Evolutionary conservation across 106 monocot species (phyloP), one percentile per base, ranked within the genome.

Genomic region (Apostasia shenzhenica): DNA sequence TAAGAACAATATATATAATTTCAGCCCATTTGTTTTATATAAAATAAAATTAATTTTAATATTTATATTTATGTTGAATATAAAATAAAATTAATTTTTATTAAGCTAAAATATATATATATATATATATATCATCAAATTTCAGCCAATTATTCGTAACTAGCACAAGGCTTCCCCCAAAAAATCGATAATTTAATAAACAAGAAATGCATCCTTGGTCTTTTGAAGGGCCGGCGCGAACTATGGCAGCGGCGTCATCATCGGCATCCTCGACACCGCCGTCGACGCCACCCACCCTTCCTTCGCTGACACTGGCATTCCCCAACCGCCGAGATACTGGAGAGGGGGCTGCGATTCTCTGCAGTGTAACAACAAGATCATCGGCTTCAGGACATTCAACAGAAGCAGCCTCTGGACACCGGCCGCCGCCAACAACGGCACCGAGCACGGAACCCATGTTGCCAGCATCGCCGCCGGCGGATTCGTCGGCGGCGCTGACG

Each of bases 251-350:
- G 92, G 92, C 1, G 53, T 79, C 42, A 75, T 92, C 74, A 67
- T 92, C 63, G 81, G 83, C 4, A 59, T 91, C 3, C 62, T 91
- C 2, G 89, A 89, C 77, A 80, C 68, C 13, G 8, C 64, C 76
- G 6, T 48, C 8, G 48, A 65, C 37, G 26, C 11, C 48, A 37
- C 43, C 9, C 86, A 86, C 72, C 76, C 63, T 3, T 89, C 89
- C 1, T 89, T 83, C 70, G n/a, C 40, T 2, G 77, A 74, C 52
- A 8, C 51, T 0, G 80, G 70, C 3, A 80, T 86, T 77, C 82
- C 70, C 1, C 73, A 50, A 0, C 82, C 80, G 64, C 86, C 86
- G 3, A 5, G 57, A 1, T 54, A 41, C n/a, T 86, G 86, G 86
- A 66, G 58, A 40, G 82, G 86, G 0, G 4, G 3, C 4, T 86